These are phyloP conservation scores for Pleurotus sapidus DNA, from an alignment of 768 basidiomycete species.

Conservation along the genomic window DNA sequence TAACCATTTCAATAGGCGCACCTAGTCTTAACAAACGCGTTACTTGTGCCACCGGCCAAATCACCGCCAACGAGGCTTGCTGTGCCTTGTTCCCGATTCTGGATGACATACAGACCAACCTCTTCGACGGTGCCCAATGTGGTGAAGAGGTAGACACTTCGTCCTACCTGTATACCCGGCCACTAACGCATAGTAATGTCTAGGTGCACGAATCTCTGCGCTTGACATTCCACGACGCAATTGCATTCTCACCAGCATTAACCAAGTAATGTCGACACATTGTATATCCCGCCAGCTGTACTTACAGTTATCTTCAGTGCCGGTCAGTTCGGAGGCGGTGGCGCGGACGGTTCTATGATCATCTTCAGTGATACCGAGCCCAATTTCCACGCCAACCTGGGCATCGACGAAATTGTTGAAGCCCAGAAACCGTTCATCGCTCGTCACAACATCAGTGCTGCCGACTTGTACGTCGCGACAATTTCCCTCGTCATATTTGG, in stretches of 20 bases:
- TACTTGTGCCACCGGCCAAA: constrained; percentile 24
- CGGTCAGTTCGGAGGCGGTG: constrained; percentile 29
- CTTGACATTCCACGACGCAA: constrained; percentile 40
- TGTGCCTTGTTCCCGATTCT: constrained; percentile 37
- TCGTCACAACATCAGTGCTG: constrained; percentile 31
- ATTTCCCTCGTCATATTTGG: background rate
- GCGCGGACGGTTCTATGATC: constrained; percentile 50
- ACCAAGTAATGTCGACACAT: background rate
- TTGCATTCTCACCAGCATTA: constrained; percentile 33
- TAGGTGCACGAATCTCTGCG: constrained; percentile 28
- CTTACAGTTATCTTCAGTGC: background rate
- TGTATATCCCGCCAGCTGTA: background rate
- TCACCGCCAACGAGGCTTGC: constrained; percentile 29
- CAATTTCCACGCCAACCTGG: constrained; percentile 38
- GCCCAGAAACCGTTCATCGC: constrained; percentile 29
- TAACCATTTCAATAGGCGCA: background rate
- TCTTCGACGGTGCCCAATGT: constrained; percentile 33
- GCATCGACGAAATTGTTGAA: constrained; percentile 39
- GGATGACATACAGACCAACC: constrained; percentile 33
- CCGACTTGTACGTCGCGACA: constrained; percentile 39
- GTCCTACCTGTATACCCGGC: background rate
- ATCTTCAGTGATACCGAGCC: constrained; percentile 40
- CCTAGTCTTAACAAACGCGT: constrained; percentile 15
- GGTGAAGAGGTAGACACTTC: constrained; percentile 25
- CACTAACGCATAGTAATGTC: background rate